Percentiles rank a stretch among this genome's conserved stretches.
These are phyloP conservation scores for Phanerochaete sordida DNA, from an alignment of 768 basidiomycete genomes.

Conservation along the genomic window DNA sequence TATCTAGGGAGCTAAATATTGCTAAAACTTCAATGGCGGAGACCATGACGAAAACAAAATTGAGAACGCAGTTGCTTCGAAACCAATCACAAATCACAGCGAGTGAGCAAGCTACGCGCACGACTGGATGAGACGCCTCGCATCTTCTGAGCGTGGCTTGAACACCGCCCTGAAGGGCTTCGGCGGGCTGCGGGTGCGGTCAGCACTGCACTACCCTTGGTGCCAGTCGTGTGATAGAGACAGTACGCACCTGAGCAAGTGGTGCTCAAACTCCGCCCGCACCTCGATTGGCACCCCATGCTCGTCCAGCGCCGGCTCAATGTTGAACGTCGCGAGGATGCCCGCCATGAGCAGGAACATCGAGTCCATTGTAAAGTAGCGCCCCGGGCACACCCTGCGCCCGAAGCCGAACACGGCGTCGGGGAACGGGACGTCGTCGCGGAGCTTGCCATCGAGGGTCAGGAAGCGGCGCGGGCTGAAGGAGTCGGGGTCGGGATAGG, in stretches of 20 bases:
- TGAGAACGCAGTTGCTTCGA: no score
- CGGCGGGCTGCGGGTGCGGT: not conserved
- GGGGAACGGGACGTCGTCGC: conserved; percentile 3
- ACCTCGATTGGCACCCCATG: conserved; percentile 2
- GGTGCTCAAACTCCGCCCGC: not conserved
- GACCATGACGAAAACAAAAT: no score
- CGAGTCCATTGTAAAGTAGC: conserved; percentile 13
- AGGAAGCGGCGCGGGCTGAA: conserved; percentile 29
- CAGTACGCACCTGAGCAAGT: not conserved
- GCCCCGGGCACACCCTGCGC: conserved; percentile 22
- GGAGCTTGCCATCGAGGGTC: not conserved
- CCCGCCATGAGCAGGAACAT: conserved; percentile 16
- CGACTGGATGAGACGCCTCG: no score
- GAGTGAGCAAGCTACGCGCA: no score
- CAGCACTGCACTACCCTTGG: not conserved
- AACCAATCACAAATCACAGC: no score
- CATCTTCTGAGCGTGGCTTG: not conserved
- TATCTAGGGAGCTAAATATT: no score
- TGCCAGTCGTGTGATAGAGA: not conserved
- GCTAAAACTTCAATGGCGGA: no score
- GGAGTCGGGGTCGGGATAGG: conserved; percentile 23
- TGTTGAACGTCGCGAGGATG: conserved; percentile 17
- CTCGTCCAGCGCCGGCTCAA: conserved; percentile 12
- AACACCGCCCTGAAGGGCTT: not conserved
- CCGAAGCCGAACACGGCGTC: conserved; percentile 7